These are phyloP conservation scores for Porodaedalea pini DNA, from an alignment of 1,284 basidiomycete genomes.

Conservation along the genomic window DNA sequence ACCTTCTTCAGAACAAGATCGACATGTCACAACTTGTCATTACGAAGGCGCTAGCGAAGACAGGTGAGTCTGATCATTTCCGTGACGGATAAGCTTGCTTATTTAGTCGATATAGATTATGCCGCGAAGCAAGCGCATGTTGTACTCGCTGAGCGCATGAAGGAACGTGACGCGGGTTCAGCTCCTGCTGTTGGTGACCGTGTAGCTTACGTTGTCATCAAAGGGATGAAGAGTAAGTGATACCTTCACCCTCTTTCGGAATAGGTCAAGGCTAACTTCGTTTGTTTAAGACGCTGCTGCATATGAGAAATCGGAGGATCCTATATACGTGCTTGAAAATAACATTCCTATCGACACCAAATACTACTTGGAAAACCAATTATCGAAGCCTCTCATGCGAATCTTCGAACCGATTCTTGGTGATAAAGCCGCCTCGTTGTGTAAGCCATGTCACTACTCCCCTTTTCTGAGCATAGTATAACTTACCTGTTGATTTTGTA, in stretches of 20 bases:
- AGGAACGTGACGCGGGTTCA: constrained; percentile 88
- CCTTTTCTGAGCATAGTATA: neutral
- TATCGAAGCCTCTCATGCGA: constrained; percentile 91
- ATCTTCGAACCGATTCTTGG: constrained; percentile 98
- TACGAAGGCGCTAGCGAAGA: constrained; percentile 91
- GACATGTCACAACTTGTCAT: constrained; percentile 98
- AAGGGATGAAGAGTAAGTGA: constrained; percentile 80
- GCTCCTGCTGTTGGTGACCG: constrained; percentile 92
- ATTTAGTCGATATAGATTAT: constrained; percentile 55
- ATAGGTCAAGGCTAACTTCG: neutral
- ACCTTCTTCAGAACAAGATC: constrained; percentile 90
- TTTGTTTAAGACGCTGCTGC: constrained; percentile 77
- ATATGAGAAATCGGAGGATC: constrained; percentile 96
- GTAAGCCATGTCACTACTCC: constrained; percentile 51
- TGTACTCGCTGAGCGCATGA: constrained; percentile 92
- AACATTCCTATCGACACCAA: constrained; percentile 95
- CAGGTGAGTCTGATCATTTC: constrained; percentile 44
- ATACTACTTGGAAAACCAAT: constrained; percentile 95
- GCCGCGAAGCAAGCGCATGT: constrained; percentile 92
- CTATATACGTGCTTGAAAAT: constrained; percentile 92
- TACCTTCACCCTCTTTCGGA: neutral
- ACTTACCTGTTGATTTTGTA: constrained; percentile 33
- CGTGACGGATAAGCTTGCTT: neutral
- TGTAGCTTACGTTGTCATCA: constrained; percentile 96
- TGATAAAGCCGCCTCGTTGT: constrained; percentile 78